Base-by-base conservation (phyloP, 2,329 filamentous ascomycete species). In the Fusarium zealandicum region DNA sequence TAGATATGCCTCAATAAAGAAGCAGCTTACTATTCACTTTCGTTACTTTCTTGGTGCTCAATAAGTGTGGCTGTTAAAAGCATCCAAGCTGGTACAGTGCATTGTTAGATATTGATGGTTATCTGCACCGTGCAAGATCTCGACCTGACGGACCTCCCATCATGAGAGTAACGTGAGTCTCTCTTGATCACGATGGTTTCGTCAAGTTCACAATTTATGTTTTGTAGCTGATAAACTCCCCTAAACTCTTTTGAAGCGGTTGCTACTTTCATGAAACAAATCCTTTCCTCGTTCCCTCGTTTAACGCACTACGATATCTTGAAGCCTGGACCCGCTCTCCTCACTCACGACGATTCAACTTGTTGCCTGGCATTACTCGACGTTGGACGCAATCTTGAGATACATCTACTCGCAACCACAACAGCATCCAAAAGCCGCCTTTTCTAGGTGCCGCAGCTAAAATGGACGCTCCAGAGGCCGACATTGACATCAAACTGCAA, bases 391-490 rank as follows among this genome's bases (percentile, higher is more conserved):
- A 43, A 13, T 27, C 39, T 47, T 17, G 42, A 42, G 8, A 32
- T 31, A 22, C 31, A 41, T 20, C 8, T 28, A 13, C 27, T 39
- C 22, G 17, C 43, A 50, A 38, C 47, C 46, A 39, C 14, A 42
- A 37, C 42, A 30, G 16, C 16, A 35, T 18, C 12, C 27, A 45
- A 36, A 36, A 31, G 20, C 48, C 16, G 35, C 36, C 3, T 49
- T 27, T 39, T 14, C 16, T 11, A 25, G 18, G 36, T 17, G 6
- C 9, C 11, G 7, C 44, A 30, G 14, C 8, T 37, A 66, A 47
- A 38, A 88, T 88, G 85, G 86, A 89, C 60, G 83, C 78, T 14
- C 71, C 79, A 28, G 85, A 87, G 36, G 77, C 81, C 25, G 86
- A 89, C 42, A 70, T 78, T 50, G 86, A 89, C 63, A 75, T 87